These are phyloP conservation scores for Brassica juncea DNA, from an alignment of 345 rosid genomes.

Conservation along the genomic window DNA sequence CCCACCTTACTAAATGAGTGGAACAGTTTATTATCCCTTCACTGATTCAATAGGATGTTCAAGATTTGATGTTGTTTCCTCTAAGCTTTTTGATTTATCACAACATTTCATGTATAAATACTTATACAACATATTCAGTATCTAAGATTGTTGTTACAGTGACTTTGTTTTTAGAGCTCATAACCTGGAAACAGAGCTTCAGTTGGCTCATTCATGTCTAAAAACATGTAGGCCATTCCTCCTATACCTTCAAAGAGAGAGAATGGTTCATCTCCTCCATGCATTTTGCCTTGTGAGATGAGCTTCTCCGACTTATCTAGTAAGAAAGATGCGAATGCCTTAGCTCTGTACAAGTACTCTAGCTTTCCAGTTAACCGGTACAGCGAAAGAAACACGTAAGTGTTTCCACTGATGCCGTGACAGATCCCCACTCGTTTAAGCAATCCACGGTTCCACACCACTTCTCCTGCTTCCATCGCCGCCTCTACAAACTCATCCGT, in stretches of 20 bases:
- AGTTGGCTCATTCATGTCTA: slow-evolving; percentile 56
- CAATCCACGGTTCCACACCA: slow-evolving; percentile 66
- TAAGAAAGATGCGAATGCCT: slow-evolving; percentile 64
- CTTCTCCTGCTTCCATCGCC: slow-evolving; percentile 60
- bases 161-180: slow-evolving; percentile 44
- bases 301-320: slow-evolving; percentile 54
- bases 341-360: slow-evolving; percentile 55
- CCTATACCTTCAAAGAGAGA: slow-evolving; percentile 52
- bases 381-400: slow-evolving; percentile 61
- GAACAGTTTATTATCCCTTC: not conserved
- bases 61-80: slow-evolving; percentile 13
- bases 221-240: slow-evolving; percentile 63
- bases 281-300: slow-evolving; percentile 60
- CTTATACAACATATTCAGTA: not conserved
- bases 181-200: slow-evolving; percentile 65
- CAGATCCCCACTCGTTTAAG: slow-evolving; percentile 72
- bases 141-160: slow-evolving; percentile 12
- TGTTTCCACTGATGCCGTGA: slow-evolving; percentile 70
- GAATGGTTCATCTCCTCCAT: slow-evolving; percentile 58
- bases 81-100: not conserved
- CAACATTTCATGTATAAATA: slow-evolving; percentile 28
- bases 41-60: slow-evolving; percentile 6
- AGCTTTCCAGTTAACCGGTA: slow-evolving; percentile 50
- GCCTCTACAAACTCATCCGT: slow-evolving; percentile 57
- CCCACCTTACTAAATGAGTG: slow-evolving; percentile 27